phyloP scores from a whole-genome alignment of 23 red algal genomes.

The Gracilaria domingensis region DNA sequence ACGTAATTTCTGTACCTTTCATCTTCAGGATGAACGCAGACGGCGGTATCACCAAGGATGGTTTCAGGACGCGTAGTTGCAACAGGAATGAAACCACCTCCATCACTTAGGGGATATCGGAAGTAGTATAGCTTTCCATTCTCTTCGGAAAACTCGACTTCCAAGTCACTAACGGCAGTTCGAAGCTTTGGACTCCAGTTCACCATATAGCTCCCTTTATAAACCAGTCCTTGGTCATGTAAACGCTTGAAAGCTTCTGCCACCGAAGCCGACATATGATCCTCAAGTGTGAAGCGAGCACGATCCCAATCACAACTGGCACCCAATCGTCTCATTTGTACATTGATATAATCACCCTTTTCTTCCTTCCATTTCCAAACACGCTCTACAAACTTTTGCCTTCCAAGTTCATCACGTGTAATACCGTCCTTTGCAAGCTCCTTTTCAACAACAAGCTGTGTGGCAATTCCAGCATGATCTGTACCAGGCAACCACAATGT shows the following conservation, averaged over 20 bases:
- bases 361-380: conserved; percentile 98
- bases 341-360: conserved; percentile 93
- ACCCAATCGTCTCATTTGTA: conserved; percentile 94
- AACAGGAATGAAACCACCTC: conserved; percentile 79
- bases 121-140: conserved; percentile 96
- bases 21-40: conserved; percentile 98
- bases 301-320: conserved; percentile 95
- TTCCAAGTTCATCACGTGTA: conserved; percentile 67
- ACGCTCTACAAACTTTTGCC: conserved; percentile 90
- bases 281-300: conserved; percentile 88
- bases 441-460: conserved; percentile 93
- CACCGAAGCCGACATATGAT: conserved; percentile 71
- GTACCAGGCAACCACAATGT: conserved; percentile 96
- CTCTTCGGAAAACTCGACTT: conserved; percentile 96
- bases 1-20: conserved; percentile 76
- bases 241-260: conserved; percentile 92
- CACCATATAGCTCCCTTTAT: conserved; percentile 96
- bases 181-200: conserved; percentile 96
- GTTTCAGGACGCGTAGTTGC: conserved; percentile 96
- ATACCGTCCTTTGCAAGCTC: conserved; percentile 65
- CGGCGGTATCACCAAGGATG: conserved; percentile 92
- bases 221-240: conserved; percentile 88
- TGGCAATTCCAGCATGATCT: conserved; percentile 99
- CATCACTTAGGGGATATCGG: conserved; percentile 78
- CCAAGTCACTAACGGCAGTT: conserved; percentile 97